Percentiles rank a stretch among this genome's conserved stretches.
Conservation (phyloP, 495 filamentous ascomycete species). For the Penicillium fimorum region DNA sequence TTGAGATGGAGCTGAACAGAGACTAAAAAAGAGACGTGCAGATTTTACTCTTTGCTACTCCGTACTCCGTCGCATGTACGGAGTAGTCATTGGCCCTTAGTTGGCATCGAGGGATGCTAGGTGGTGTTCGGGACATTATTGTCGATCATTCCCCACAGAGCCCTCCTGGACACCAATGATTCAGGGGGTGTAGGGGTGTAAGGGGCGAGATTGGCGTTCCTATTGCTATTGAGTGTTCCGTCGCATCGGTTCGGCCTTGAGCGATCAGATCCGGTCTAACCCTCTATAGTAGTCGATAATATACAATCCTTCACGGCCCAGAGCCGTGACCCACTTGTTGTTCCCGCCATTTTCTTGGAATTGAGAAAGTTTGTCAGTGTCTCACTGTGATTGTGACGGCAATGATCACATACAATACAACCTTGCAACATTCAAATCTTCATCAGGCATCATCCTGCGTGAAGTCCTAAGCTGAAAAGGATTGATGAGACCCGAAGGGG, state of each 20-base stretch:
- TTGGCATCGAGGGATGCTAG: not conserved
- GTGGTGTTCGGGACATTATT: constrained; percentile 22
- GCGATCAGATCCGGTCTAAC: constrained; percentile 1
- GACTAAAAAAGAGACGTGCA: constrained; percentile 9
- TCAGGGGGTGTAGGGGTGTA: not conserved
- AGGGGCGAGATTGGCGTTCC: not conserved
- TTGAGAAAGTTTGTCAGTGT: not conserved
- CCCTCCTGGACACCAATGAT: constrained; percentile 1
- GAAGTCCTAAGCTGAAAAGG: not conserved
- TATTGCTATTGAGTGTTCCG: constrained; percentile 1
- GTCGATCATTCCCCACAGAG: constrained; percentile 23
- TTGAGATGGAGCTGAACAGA: constrained; percentile 2
- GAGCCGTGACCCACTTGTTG: constrained; percentile 7
- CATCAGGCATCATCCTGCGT: not conserved
- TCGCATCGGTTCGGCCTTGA: not conserved
- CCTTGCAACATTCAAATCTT: not conserved
- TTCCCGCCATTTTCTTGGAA: constrained; percentile 15
- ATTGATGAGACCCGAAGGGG: not conserved
- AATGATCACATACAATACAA: not conserved
- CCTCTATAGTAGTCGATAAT: not conserved
- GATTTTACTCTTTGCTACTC: constrained; percentile 10
- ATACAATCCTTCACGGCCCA: constrained; percentile 8
- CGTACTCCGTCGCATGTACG: too few relatives aligned
- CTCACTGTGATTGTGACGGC: not conserved
- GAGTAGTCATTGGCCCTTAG: constrained; percentile 7